Conservation (phyloP, 768 basidiomycete genomes). For the Tubosaeta sp. region DNA sequence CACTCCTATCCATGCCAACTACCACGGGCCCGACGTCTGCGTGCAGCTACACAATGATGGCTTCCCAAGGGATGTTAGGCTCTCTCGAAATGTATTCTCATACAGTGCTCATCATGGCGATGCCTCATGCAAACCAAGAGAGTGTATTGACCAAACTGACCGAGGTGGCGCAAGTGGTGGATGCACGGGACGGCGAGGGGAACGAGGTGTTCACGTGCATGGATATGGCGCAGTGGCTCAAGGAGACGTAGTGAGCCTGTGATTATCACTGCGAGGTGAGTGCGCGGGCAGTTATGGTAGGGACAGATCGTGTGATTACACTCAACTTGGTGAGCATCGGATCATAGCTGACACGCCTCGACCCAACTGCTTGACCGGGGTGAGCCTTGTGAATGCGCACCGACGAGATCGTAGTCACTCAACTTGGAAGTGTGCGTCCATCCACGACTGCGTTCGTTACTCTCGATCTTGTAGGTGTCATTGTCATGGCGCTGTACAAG, state of each 20-base stretch:
- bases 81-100: too few relatives aligned
- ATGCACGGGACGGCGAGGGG: slow-evolving; percentile 16
- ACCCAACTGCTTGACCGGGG: too few relatives aligned
- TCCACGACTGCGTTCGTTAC: slow-evolving; percentile 10
- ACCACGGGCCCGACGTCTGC: too few relatives aligned
- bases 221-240: slow-evolving; percentile 84
- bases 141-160: slow-evolving; percentile 45
- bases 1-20: too few relatives aligned
- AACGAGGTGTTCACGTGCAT: slow-evolving; percentile 78
- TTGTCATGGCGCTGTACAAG: slow-evolving; percentile 15
- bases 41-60: too few relatives aligned
- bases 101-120: slow-evolving; percentile 67
- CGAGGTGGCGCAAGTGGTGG: slow-evolving; percentile 62
- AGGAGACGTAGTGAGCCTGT: slow-evolving; percentile 77
- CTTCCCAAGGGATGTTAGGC: too few relatives aligned
- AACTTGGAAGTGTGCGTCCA: slow-evolving; percentile 20
- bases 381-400: slow-evolving; percentile 35
- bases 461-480: slow-evolving; percentile 1
- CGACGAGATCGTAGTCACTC: slow-evolving; percentile 14
- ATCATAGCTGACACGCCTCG: too few relatives aligned
- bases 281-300: too few relatives aligned
- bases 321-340: slow-evolving; percentile 50
- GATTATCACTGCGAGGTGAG: too few relatives aligned
- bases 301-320: too few relatives aligned
- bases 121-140: slow-evolving; percentile 33